Conservation (phyloP, 169 alveolate species). For the Cryptosporidium tyzzeri region DNA sequence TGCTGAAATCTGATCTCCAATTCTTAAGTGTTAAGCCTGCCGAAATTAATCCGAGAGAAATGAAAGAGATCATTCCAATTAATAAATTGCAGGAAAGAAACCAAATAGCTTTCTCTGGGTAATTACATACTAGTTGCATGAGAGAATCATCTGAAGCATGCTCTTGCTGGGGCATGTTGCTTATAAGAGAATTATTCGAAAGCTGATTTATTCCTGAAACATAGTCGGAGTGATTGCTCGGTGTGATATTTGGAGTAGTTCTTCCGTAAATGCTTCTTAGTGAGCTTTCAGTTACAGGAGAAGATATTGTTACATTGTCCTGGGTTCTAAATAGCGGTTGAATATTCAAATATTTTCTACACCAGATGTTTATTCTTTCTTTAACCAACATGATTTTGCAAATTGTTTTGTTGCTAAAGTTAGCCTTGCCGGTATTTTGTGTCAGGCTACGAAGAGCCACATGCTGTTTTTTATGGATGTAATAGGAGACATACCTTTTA, state of each 20-base stretch:
- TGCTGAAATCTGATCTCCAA: conserved; percentile 8
- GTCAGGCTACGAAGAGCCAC: conserved; percentile 52
- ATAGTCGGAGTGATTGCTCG: not conserved
- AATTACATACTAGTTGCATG: conserved; percentile 58
- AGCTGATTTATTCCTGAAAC: not conserved
- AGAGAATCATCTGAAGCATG: conserved; percentile 46
- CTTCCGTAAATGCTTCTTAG: conserved; percentile 29
- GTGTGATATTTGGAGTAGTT: not conserved
- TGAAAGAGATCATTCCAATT: conserved; percentile 24
- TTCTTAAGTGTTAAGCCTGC: not conserved
- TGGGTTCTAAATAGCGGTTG: conserved; percentile 29
- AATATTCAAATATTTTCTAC: conserved; percentile 28
- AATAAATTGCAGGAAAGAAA: conserved; percentile 21
- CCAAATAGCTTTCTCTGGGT: conserved; percentile 64
- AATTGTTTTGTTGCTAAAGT: not conserved
- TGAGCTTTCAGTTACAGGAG: conserved; percentile 39
- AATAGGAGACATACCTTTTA: conserved; percentile 16
- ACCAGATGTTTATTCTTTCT: conserved; percentile 52
- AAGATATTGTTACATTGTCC: conserved; percentile 7
- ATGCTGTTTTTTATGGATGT: conserved; percentile 59
- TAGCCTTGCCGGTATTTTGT: not conserved
- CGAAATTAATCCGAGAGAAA: conserved; percentile 21
- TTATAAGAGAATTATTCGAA: not conserved
- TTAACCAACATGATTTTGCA: conserved; percentile 52
- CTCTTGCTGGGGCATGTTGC: not conserved